phyloP scores from a whole-genome alignment of 1,284 basidiomycete species.

The Abortiporus biennis region DNA sequence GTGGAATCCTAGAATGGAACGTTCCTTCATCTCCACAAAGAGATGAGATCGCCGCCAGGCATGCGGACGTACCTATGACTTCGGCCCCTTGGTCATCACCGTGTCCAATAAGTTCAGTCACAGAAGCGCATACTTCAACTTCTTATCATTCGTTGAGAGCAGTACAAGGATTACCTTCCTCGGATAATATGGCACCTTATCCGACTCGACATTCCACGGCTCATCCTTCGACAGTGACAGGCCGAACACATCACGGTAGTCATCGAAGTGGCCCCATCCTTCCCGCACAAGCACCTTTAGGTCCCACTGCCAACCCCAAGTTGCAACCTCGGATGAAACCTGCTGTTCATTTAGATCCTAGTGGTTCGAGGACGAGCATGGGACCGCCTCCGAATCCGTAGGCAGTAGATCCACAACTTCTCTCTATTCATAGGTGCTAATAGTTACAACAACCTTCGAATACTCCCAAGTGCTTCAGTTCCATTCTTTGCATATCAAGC shows the following conservation, averaged over 20 bases:
- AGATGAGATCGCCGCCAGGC: too few relatives aligned
- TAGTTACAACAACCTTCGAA: too few relatives aligned
- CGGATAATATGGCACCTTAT: too few relatives aligned
- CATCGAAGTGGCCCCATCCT: conserved; percentile 10
- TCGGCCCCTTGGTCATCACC: conserved; percentile 2
- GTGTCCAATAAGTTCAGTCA: too few relatives aligned
- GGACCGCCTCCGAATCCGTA: conserved; percentile 6
- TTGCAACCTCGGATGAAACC: conserved; percentile 9
- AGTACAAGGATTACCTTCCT: background rate
- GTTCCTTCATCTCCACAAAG: conserved; percentile 3
- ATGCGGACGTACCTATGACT: background rate
- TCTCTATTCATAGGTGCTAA: too few relatives aligned
- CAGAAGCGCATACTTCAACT: background rate
- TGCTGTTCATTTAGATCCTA: conserved; percentile 4
- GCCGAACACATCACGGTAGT: conserved; percentile 3
- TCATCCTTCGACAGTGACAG: too few relatives aligned
- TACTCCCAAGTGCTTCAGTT: too few relatives aligned
- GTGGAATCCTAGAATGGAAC: conserved; percentile 72
- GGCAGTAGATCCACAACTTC: background rate
- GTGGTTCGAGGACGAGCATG: background rate
- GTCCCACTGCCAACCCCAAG: conserved; percentile 19
- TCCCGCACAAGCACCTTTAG: conserved; percentile 17
- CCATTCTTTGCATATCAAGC: too few relatives aligned
- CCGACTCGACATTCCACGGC: too few relatives aligned
- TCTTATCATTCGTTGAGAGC: background rate